Evolutionary conservation across 1,139 yeast species (phyloP).

Genomic region (Taphrina communis): DNA sequence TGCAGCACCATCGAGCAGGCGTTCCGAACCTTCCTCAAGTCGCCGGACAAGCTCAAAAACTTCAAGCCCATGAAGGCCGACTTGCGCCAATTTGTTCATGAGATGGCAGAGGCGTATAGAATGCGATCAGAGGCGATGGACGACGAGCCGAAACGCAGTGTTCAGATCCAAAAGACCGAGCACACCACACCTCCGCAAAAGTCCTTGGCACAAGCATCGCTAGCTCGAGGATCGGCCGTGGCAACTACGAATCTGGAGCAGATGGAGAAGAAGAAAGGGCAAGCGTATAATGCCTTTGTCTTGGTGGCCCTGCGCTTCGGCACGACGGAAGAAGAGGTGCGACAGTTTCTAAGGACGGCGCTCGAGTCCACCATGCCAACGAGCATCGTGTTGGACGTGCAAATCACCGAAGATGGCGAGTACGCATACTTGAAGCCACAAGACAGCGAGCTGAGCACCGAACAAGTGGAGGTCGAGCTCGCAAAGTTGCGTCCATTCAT

Average conservation of each 20-base stretch:
- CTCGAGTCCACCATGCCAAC: conserved; percentile 26
- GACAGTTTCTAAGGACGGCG: conserved; percentile 1
- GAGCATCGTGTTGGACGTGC: conserved; percentile 37
- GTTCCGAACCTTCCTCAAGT: conserved; percentile 59
- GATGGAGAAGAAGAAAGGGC: conserved; percentile 27
- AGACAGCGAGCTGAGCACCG: conserved; percentile 24
- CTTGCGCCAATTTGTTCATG: conserved; percentile 75
- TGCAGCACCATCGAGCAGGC: conserved; percentile 59
- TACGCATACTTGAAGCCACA: conserved; percentile 44
- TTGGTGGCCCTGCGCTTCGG: conserved; percentile 45
- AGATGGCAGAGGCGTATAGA: conserved; percentile 64
- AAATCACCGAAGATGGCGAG: conserved; percentile 45
- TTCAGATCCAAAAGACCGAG: conserved; percentile 59
- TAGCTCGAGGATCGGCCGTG: neutral
- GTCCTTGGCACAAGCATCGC: conserved; percentile 17
- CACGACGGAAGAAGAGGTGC: conserved; percentile 41
- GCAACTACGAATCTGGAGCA: conserved; percentile 17
- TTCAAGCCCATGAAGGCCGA: conserved; percentile 75
- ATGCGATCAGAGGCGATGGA: conserved; percentile 78
- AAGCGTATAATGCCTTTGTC: conserved; percentile 45
- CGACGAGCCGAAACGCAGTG: conserved; percentile 77
- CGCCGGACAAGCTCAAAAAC: conserved; percentile 56
- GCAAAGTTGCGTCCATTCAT: conserved; percentile 41
- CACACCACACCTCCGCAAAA: conserved; percentile 43
- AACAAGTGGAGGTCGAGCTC: conserved; percentile 44